A percentile compares a stretch with the other conserved stretches of the same genome.
Conservation (phyloP, 2,329 filamentous ascomycete species). For the Pestalotiopsis sp. region DNA sequence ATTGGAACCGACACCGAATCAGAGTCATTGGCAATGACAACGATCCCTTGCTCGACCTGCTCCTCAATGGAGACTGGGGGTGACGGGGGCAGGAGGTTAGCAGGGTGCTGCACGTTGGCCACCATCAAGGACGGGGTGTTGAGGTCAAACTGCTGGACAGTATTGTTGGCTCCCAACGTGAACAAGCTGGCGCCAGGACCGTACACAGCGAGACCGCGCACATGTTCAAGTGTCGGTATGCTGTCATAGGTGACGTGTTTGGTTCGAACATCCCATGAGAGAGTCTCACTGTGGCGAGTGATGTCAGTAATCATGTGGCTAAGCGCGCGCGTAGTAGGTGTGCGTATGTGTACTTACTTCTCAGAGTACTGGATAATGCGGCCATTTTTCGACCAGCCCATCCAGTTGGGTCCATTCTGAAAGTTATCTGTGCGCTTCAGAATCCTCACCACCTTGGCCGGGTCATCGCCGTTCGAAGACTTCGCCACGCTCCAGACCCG, state of each 20-base stretch:
- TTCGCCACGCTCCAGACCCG: constrained; percentile 97
- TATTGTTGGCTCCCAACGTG: constrained; percentile 84
- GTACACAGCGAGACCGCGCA: constrained; percentile 83
- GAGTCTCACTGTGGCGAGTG: constrained; percentile 69
- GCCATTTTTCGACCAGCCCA: constrained; percentile 98
- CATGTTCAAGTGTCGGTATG: constrained; percentile 81
- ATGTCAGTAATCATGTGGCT: constrained; percentile 30
- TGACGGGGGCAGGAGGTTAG: constrained; percentile 76
- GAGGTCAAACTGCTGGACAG: constrained; percentile 92
- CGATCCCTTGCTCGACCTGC: constrained; percentile 56
- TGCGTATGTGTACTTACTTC: constrained; percentile 65
- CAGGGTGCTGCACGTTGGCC: constrained; percentile 83
- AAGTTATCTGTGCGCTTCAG: constrained; percentile 79
- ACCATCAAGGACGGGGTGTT: constrained; percentile 82
- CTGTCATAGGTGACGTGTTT: constrained; percentile 91
- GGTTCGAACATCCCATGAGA: constrained; percentile 97
- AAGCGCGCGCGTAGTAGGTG: constrained; percentile 57
- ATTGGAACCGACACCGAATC: constrained; percentile 58
- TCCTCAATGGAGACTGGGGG: constrained; percentile 82
- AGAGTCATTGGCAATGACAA: constrained; percentile 56
- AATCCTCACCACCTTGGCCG: constrained; percentile 86
- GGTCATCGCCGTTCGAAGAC: constrained; percentile 68
- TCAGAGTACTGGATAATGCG: constrained; percentile 92
- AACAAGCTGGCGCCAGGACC: constrained; percentile 91
- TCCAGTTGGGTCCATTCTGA: constrained; percentile 83